These are phyloP conservation scores for Colletotrichum musicola DNA, from an alignment of 2,329 filamentous ascomycete species.

Conservation along the genomic window DNA sequence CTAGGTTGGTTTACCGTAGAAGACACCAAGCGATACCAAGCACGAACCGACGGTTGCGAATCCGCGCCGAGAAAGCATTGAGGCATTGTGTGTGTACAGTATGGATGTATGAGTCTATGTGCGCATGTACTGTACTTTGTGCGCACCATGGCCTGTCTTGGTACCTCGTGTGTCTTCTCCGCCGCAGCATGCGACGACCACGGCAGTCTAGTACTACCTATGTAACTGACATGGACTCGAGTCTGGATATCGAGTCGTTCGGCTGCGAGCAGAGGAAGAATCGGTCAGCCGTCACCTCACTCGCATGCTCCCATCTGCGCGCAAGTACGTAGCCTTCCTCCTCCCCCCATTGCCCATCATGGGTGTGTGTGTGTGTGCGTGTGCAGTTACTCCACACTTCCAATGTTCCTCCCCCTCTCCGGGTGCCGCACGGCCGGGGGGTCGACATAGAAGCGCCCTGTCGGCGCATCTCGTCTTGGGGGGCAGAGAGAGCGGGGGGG, in stretches of 20 bases:
- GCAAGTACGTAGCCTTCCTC: slow-evolving; percentile 8
- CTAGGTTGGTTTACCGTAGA: not conserved
- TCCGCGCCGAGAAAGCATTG: no score
- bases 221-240: not conserved
- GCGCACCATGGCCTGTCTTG: no score
- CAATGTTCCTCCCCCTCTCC: not conserved
- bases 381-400: not conserved
- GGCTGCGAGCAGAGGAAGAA: slow-evolving; percentile 12
- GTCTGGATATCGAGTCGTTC: slow-evolving; percentile 9
- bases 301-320: slow-evolving; percentile 6
- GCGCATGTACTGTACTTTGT: no score
- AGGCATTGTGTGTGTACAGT: no score
- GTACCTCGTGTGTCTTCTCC: no score
- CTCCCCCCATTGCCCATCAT: no score
- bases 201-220: no score
- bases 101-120: no score
- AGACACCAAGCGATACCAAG: slow-evolving; percentile 1
- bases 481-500: slow-evolving; percentile 13
- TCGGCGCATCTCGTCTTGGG: slow-evolving; percentile 29
- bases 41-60: not conserved
- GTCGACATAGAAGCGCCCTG: slow-evolving; percentile 22
- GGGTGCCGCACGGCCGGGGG: slow-evolving; percentile 12
- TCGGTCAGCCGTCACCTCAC: slow-evolving; percentile 27
- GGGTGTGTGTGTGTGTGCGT: not conserved
- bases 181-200: no score